Evolutionary conservation across 2,329 filamentous ascomycete genomes (phyloP), one percentile per base, ranked within the genome.

Genomic region (Fusarium anguioides): DNA sequence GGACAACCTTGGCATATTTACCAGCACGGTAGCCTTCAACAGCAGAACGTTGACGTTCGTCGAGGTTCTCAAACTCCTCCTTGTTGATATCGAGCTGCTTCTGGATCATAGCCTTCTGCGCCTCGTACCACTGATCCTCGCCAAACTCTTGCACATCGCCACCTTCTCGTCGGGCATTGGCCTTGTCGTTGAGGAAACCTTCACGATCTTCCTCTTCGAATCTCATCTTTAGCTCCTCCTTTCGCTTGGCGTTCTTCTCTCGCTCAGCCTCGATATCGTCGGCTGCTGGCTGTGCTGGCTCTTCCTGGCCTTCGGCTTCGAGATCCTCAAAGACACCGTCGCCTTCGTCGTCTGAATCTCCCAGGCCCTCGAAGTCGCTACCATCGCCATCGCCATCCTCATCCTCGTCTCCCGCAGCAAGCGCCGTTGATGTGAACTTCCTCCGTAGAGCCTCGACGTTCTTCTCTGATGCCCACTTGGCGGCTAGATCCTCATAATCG

Each of bases 131-230:
- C 55, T 99, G 93, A 76, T 99, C 96, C 79, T 99, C 96, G 50
- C 94, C 96, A 74, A 97, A 98, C 75, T 96, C 91, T 51, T 95
- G 88, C 8, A 88, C 83, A 5, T 85, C 85, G 31, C 86, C 90
- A 27, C 87, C 88, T 68, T 93, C 91, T 66, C 87, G 84, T 33
- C 91, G 86, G 12, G 91, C 91, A 48, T 90, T 88, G 26, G 92
- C 89, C 75, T 96, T 96, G 79, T 96, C 93, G 74, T 96, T 96
- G 73, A 92, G 89, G 76, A 97, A 94, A 1, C 96, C 96, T 76
- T 99, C 96, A n/a, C 93, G 87, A 75, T 99, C 96, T 82, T 99
- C 96, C 78, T 98, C 94, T 75, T 99, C 96, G 75, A 99, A 99
- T 2, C 96, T 89, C 50, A 96, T 83, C 76, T 93, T 96, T 51